Percentiles rank a stretch among this genome's conserved stretches.
Evolutionary conservation across 2,329 filamentous ascomycete genomes (phyloP).

Genomic region (Paracorniculantispora psalliotae): DNA sequence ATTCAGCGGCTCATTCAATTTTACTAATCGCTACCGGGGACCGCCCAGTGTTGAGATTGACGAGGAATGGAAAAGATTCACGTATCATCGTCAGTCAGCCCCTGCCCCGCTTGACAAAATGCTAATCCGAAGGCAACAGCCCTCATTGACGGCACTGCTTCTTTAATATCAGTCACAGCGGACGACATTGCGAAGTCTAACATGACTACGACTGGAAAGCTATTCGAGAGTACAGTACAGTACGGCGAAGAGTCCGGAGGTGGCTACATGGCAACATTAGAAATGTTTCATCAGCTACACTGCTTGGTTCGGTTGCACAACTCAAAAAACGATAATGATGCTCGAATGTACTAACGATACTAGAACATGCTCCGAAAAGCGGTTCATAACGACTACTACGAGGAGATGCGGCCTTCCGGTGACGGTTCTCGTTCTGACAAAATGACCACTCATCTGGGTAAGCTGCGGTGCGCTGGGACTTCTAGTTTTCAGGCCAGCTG

Average conservation of each 20-base stretch:
- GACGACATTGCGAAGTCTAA: background rate
- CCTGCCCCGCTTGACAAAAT: background rate
- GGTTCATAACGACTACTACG: background rate
- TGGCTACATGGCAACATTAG: background rate
- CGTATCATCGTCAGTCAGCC: background rate
- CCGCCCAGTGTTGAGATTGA: background rate
- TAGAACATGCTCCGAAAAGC: background rate
- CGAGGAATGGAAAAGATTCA: background rate
- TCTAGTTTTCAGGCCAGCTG: background rate
- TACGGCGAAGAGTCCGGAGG: background rate
- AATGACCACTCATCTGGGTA: background rate
- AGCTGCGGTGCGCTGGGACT: too few relatives aligned
- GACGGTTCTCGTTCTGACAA: background rate
- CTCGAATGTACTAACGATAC: background rate
- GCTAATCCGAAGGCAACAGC: background rate
- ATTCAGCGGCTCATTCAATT: background rate
- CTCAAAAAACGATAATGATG: background rate
- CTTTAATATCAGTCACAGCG: background rate
- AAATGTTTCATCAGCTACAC: background rate
- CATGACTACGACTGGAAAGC: background rate
- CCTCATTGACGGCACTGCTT: background rate
- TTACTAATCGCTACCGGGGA: background rate
- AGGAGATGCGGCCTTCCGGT: background rate
- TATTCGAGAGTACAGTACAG: background rate
- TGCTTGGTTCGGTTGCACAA: background rate